Conservation (phyloP, 352 stramenopile genomes). For the Pythium volutum region DNA sequence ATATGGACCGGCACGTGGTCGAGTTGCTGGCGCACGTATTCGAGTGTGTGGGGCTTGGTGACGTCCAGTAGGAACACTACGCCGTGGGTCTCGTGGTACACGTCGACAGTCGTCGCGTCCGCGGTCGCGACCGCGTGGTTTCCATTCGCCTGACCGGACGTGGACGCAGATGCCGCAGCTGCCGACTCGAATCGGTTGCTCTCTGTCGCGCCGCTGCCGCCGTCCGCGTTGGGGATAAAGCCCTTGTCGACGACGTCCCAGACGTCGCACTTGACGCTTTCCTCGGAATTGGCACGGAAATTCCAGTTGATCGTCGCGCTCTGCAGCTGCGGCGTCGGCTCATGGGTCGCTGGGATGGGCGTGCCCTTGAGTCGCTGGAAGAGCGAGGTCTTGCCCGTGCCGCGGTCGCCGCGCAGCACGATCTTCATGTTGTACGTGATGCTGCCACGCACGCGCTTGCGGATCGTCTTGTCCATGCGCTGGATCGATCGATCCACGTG, state of each 20-base stretch:
- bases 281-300: conserved; percentile 58
- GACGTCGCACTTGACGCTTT: conserved; percentile 89
- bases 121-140: conserved; percentile 64
- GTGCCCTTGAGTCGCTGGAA: conserved; percentile 82
- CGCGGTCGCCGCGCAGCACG: conserved; percentile 72
- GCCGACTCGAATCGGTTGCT: conserved; percentile 30
- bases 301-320: conserved; percentile 87
- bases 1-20: conserved; percentile 73
- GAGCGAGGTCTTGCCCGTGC: conserved; percentile 89
- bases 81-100: conserved; percentile 87
- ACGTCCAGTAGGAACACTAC: conserved; percentile 89
- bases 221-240: conserved; percentile 31
- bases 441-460: conserved; percentile 68
- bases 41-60: conserved; percentile 71
- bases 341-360: conserved; percentile 64
- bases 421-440: conserved; percentile 93
- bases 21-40: conserved; percentile 78
- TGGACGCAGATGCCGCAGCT: background rate
- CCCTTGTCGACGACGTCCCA: conserved; percentile 90
- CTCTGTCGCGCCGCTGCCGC: background rate
- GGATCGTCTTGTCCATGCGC: conserved; percentile 81
- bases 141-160: conserved; percentile 23
- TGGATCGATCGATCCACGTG: conserved; percentile 63
- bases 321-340: conserved; percentile 83
- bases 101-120: conserved; percentile 84